Evolutionary conservation across 257 asterid species (phyloP).

Genomic region (Gentiana macrophylla): DNA sequence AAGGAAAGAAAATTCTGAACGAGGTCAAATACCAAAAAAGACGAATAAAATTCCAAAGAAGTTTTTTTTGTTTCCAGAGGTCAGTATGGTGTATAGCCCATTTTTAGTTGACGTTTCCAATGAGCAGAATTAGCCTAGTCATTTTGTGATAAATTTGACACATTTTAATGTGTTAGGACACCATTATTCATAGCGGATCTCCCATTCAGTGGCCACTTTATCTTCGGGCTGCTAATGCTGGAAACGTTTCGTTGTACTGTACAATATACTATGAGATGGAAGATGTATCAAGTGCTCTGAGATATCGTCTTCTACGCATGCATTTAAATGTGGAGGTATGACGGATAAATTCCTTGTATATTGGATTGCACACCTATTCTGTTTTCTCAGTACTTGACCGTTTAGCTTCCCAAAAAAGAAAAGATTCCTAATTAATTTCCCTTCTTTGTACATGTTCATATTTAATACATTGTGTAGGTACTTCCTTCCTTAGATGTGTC

Average conservation of each 20-base stretch:
- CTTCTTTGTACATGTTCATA: not conserved
- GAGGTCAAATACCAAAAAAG: conserved; percentile 22
- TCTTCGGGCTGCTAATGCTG: conserved; percentile 92
- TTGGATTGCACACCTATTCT: not conserved
- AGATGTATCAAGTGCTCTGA: conserved; percentile 51
- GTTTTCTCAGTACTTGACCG: too few species aligned
- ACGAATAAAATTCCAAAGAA: conserved; percentile 21
- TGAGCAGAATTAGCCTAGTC: too few species aligned
- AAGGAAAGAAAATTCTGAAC: conserved; percentile 32
- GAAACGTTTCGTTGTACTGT: conserved; percentile 55
- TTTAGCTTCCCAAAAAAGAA: too few species aligned
- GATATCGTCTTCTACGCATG: conserved; percentile 83
- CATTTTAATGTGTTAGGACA: conserved; percentile 31
- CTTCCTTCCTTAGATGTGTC: conserved; percentile 84
- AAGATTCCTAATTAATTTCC: too few species aligned
- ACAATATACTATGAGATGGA: conserved; percentile 77
- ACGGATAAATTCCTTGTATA: conserved; percentile 8
- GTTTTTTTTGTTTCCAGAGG: conserved; percentile 71
- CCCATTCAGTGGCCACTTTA: conserved; percentile 82
- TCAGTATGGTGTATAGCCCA: conserved; percentile 16
- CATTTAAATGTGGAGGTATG: conserved; percentile 68
- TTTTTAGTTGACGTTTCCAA: too few species aligned
- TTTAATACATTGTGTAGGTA: conserved; percentile 32
- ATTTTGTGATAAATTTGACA: too few species aligned
- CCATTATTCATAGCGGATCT: conserved; percentile 37